Base-by-base conservation (phyloP, 1,139 yeast species). In the Diutina pseudorugosa region DNA sequence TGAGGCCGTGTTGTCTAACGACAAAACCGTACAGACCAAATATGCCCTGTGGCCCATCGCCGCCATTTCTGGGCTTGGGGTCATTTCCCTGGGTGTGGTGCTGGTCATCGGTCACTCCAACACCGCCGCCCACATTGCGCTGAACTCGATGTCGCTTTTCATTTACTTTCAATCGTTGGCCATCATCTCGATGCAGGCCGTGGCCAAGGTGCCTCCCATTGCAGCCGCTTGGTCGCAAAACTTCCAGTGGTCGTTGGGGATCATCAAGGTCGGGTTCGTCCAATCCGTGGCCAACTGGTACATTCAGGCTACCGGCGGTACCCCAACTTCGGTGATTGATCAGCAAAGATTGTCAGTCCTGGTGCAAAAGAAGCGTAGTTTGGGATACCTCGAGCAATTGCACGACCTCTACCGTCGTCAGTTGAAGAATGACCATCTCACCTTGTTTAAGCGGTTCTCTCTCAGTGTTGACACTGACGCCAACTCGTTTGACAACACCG, bases 141-240 rank as follows among this genome's bases (percentile, higher is more conserved):
- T 97, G 21, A 93, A 93, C 70, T 85, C 96, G 23, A 86, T 93
- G 69, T 88, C 97, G 1, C 75, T 93, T 57, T 93, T 93, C 70
- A 80, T 90, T 55, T 94, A 93, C 69, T 93, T 93, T 78, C 99
- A 93, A 71, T 82, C 89, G 54, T 77, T 93, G 60, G 97, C 98
- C 33, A 85, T 93, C 58, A 85, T 94, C 23, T 80, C 96, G 27
- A 90, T 93, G 96, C 85, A 91, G 93, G 97, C 95, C 51, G 98
- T 93, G 43, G 80, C 90, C 20, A 76, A 82, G 56, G 87, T 89
- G 25, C 98, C 98, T 8, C 98, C 98, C 5, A 89, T 93, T 58
- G 98, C 98, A 9, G 93, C 96, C 1, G 94, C 98, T 3, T 93
- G 99, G 99, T 84, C 95, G 41, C 96, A 93, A 67, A 93, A 93